Conservation (phyloP, 106 monocot species). For the Dioscorea zingiberensis region DNA sequence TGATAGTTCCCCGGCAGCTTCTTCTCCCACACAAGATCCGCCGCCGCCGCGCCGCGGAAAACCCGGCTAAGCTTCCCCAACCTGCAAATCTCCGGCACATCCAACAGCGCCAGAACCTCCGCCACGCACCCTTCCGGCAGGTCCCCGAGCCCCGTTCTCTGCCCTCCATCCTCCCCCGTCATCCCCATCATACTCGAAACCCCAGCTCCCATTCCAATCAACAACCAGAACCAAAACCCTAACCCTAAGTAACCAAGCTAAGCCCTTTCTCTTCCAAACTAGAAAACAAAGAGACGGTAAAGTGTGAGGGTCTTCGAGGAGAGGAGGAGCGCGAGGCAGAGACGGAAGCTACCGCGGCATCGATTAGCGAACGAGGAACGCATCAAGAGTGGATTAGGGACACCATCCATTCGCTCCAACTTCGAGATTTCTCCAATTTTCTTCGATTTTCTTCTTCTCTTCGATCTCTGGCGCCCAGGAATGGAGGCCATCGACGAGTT, state of each 20-base stretch:
- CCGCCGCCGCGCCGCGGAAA: conserved; percentile 59
- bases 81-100: conserved; percentile 66
- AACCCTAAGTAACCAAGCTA: not conserved
- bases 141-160: conserved; percentile 38
- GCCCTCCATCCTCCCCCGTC: conserved; percentile 9
- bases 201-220: conserved; percentile 40
- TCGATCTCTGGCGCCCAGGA: not conserved
- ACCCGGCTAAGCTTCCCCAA: conserved; percentile 47
- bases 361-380: not conserved
- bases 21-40: conserved; percentile 65
- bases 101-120: conserved; percentile 51
- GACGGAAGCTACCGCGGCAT: not conserved
- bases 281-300: not conserved
- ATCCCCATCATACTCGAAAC: conserved; percentile 27
- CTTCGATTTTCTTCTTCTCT: not conserved
- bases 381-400: not conserved
- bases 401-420: not conserved
- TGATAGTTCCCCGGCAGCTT: conserved; percentile 73
- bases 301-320: conserved; percentile 18
- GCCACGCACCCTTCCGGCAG: conserved; percentile 84
- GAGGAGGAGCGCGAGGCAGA: conserved; percentile 15
- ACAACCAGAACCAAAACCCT: too few relatives aligned
- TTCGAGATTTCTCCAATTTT: not conserved
- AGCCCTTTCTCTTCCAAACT: too few relatives aligned
- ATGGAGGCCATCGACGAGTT: not conserved